Conservation (phyloP, 257 asterid genomes). For the Datura wrightii region DNA sequence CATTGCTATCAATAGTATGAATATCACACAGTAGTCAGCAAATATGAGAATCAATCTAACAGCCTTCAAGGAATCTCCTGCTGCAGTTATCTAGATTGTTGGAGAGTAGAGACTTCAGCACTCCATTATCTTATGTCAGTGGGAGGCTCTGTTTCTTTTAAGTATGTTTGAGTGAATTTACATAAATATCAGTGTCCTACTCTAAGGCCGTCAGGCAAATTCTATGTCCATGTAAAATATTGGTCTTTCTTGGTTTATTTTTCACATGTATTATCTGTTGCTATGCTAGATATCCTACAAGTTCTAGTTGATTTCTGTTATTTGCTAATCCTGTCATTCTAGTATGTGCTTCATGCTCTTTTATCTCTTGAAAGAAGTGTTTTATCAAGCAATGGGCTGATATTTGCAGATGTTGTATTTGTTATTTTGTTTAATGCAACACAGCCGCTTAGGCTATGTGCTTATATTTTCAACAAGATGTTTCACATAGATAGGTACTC, state of each 20-base stretch:
- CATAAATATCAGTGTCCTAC: slow-evolving; percentile 1
- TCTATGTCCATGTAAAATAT: background rate
- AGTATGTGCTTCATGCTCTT: background rate
- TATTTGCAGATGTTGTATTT: background rate
- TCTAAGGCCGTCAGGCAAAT: slow-evolving; percentile 14
- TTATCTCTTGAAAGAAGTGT: background rate
- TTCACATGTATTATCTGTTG: background rate
- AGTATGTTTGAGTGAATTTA: slow-evolving; percentile 8
- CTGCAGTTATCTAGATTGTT: slow-evolving; percentile 22
- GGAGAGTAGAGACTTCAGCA: slow-evolving; percentile 21
- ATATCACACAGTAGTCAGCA: background rate
- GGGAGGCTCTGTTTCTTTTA: slow-evolving; percentile 15
- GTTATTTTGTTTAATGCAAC: background rate
- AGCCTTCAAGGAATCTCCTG: slow-evolving; percentile 7
- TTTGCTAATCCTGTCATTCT: background rate
- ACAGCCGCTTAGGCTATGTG: background rate
- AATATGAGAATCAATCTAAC: slow-evolving; percentile 24
- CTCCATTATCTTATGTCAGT: slow-evolving; percentile 14
- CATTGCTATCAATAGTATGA: background rate
- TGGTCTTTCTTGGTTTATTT: background rate
- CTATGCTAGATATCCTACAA: background rate
- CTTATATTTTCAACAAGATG: background rate
- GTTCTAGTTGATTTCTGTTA: background rate
- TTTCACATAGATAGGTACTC: slow-evolving; percentile 19
- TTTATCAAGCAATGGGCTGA: background rate